Conservation (phyloP, 202 grass and related monocot species). For the Panicum hallii region DNA sequence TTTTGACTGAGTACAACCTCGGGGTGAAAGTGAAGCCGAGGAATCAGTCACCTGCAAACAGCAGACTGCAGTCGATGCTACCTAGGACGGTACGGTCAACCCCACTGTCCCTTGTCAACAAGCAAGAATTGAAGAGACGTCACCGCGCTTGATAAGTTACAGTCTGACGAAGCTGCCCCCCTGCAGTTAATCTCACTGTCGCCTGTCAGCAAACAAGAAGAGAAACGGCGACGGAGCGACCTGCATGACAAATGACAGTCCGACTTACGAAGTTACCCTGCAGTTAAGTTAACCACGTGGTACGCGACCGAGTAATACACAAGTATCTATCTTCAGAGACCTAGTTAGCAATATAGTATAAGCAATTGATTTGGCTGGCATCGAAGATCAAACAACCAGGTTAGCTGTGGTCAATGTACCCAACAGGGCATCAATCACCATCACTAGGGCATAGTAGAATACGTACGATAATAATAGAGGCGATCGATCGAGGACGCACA, state of each 20-base stretch:
- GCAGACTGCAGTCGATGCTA: not conserved
- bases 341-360: not conserved
- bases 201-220: not conserved
- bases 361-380: not conserved
- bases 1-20: slow-evolving; percentile 17
- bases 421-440: not conserved
- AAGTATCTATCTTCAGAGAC: not conserved
- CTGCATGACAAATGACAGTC: not conserved
- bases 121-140: not conserved
- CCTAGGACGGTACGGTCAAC: slow-evolving; percentile 36
- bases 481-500: slow-evolving; percentile 25
- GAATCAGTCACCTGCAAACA: slow-evolving; percentile 15
- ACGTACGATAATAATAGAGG: slow-evolving; percentile 18
- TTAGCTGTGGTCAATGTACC: slow-evolving; percentile 12
- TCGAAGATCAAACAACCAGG: not conserved
- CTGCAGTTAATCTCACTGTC: not conserved
- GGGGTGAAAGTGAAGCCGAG: not conserved
- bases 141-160: not conserved
- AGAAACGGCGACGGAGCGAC: not conserved
- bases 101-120: not conserved
- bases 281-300: not conserved
- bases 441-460: not conserved
- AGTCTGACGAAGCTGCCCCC: not conserved
- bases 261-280: not conserved
- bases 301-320: not conserved